These are phyloP conservation scores for Fusarium nurragi DNA, from an alignment of 2,329 filamentous ascomycete genomes.

Conservation along the genomic window DNA sequence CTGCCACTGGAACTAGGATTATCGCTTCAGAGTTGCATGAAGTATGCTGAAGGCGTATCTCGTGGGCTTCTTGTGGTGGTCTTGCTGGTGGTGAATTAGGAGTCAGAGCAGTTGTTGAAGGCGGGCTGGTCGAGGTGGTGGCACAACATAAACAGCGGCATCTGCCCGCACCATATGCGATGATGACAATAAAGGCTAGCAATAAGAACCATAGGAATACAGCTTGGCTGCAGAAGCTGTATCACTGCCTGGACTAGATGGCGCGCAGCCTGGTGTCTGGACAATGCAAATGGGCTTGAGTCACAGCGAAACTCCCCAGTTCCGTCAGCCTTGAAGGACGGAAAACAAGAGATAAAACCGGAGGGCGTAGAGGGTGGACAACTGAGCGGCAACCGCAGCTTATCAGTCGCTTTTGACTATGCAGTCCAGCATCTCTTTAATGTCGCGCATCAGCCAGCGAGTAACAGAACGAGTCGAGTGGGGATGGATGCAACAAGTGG, in stretches of 20 bases:
- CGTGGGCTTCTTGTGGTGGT: conserved; percentile 35
- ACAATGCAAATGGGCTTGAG: conserved; percentile 13
- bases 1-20: conserved; percentile 31
- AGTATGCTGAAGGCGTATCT: conserved; percentile 38
- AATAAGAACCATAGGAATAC: conserved; percentile 17
- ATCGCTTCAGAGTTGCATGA: conserved; percentile 33
- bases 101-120: conserved; percentile 28
- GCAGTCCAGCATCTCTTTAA: conserved; percentile 39
- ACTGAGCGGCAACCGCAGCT: conserved; percentile 44
- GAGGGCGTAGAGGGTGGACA: conserved; percentile 38
- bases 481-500: conserved; percentile 39
- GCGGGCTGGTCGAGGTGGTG: conserved; percentile 35
- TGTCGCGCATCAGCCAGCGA: conserved; percentile 40
- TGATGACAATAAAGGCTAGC: conserved; percentile 10
- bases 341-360: conserved; percentile 35
- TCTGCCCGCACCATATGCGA: conserved; percentile 22
- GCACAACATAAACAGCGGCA: conserved; percentile 33
- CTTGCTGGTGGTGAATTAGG: conserved; percentile 26
- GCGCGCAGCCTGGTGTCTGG: conserved; percentile 24
- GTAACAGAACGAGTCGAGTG: conserved; percentile 36
- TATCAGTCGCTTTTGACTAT: conserved; percentile 43
- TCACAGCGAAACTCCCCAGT: conserved; percentile 23
- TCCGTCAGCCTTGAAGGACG: conserved; percentile 34
- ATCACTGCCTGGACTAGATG: conserved; percentile 19
- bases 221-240: conserved; percentile 24